phyloP scores from a whole-genome alignment of 352 stramenopile genomes.

The Phytophthora agathidicida region DNA sequence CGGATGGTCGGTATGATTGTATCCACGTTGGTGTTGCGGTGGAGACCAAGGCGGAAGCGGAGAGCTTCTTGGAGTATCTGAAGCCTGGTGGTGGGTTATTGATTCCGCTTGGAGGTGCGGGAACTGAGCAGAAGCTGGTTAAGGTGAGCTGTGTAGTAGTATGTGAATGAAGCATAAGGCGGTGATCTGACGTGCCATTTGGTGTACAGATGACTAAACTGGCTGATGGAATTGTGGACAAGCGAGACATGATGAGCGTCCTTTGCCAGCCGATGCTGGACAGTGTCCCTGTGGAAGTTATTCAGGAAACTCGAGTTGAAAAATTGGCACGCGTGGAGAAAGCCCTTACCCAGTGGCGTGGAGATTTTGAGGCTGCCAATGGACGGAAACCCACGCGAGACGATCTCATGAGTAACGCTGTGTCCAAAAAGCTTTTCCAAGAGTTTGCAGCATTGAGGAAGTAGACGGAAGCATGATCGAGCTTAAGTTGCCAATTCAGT shows the following conservation, averaged over 20 bases:
- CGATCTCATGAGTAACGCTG: conserved; percentile 68
- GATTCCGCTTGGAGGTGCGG: conserved; percentile 63
- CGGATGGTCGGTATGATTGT: conserved; percentile 57
- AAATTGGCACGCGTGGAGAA: conserved; percentile 67
- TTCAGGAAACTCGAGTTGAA: conserved; percentile 60
- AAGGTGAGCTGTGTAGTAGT: conserved; percentile 50
- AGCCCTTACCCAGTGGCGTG: conserved; percentile 69
- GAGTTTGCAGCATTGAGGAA: conserved; percentile 78
- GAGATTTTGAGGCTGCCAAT: conserved; percentile 59
- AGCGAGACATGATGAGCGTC: conserved; percentile 84
- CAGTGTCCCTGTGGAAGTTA: conserved; percentile 46
- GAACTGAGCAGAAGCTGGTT: conserved; percentile 79
- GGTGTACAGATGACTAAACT: conserved; percentile 69
- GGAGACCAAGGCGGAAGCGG: conserved; percentile 73
- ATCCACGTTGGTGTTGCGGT: conserved; percentile 86
- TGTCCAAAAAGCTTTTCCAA: conserved; percentile 67
- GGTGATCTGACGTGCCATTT: conserved; percentile 14
- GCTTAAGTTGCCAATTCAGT: conserved; percentile 5
- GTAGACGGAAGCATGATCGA: conserved; percentile 28
- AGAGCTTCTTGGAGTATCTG: conserved; percentile 69
- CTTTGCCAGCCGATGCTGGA: conserved; percentile 85
- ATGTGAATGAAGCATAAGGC: not conserved
- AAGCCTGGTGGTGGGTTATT: conserved; percentile 75
- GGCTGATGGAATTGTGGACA: conserved; percentile 56
- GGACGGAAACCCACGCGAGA: conserved; percentile 60